Evolutionary conservation across 1,284 basidiomycete genomes (phyloP).

Genomic region (Erythrobasidium hasegawianum): DNA sequence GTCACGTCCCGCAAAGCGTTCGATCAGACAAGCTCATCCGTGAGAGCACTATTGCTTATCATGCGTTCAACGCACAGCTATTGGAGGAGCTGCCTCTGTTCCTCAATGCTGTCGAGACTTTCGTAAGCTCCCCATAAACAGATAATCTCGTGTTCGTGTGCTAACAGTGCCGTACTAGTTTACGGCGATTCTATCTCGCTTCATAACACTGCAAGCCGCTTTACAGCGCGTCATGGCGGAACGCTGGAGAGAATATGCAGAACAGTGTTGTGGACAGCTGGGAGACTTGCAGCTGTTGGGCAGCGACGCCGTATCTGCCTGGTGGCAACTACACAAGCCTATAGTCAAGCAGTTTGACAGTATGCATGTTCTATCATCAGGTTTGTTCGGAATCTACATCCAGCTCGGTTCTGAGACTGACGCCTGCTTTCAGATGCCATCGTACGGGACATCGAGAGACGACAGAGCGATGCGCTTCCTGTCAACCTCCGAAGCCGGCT

Average conservation of each 20-base stretch:
- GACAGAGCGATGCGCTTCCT: constrained; percentile 17
- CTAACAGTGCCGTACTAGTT: constrained; percentile 10
- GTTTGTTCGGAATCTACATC: background rate
- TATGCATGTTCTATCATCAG: constrained; percentile 14
- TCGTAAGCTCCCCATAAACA: no score
- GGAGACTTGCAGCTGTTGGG: constrained; percentile 2
- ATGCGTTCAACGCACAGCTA: constrained; percentile 49
- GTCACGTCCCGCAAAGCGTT: constrained; percentile 42
- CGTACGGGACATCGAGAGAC: constrained; percentile 15
- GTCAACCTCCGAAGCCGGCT: constrained; percentile 5
- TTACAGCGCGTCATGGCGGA: constrained; percentile 11
- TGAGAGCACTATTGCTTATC: constrained; percentile 49
- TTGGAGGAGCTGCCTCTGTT: constrained; percentile 49
- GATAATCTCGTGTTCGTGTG: no score
- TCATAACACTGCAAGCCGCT: constrained; percentile 19
- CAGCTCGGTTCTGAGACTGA: background rate
- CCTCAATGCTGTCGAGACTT: constrained; percentile 8
- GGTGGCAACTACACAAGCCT: constrained; percentile 18
- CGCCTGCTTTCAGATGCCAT: background rate
- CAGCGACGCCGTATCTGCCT: constrained; percentile 5
- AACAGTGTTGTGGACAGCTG: constrained; percentile 15
- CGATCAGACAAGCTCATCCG: constrained; percentile 46
- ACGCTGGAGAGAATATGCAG: constrained; percentile 15
- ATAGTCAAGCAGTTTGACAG: constrained; percentile 16
- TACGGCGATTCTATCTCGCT: constrained; percentile 14